Evolutionary conservation across 768 basidiomycete genomes (phyloP).

Genomic region (Tephrocybe sp.): DNA sequence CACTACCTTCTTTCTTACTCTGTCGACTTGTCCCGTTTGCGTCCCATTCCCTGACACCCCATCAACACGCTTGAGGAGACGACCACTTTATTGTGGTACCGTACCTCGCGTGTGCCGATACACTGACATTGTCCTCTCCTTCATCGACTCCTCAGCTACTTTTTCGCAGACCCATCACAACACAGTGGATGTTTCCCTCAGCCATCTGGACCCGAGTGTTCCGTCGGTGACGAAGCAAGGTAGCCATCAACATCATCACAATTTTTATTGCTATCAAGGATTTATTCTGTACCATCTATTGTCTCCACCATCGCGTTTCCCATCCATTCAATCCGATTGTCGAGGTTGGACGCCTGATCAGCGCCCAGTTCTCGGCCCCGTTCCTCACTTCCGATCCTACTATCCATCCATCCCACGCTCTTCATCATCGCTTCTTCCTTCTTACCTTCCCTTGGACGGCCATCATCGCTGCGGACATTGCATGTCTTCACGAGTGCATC

Average conservation of each 20-base stretch:
- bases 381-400: constrained; percentile 13
- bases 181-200: constrained; percentile 24
- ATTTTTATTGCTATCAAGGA: constrained; percentile 49
- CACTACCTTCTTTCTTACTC: constrained; percentile 39
- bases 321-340: constrained; percentile 15
- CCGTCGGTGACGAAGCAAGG: constrained; percentile 17
- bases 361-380: constrained; percentile 16
- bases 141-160: constrained; percentile 21
- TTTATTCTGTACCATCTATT: constrained; percentile 30
- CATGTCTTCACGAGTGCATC: constrained; percentile 27
- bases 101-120: constrained; percentile 77
- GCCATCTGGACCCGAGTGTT: constrained; percentile 19
- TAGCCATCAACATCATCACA: constrained; percentile 29
- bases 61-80: constrained; percentile 65
- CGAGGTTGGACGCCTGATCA: constrained; percentile 45
- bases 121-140: constrained; percentile 58
- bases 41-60: constrained; percentile 55
- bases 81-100: constrained; percentile 84
- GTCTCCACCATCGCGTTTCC: constrained; percentile 3
- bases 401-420: constrained; percentile 17
- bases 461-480: constrained; percentile 33
- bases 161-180: constrained; percentile 27
- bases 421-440: constrained; percentile 21
- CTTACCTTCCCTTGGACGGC: constrained; percentile 15
- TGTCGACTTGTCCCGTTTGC: constrained; percentile 37